phyloP scores from a whole-genome alignment of 148 eudicot genomes.

The Chenopodium album region DNA sequence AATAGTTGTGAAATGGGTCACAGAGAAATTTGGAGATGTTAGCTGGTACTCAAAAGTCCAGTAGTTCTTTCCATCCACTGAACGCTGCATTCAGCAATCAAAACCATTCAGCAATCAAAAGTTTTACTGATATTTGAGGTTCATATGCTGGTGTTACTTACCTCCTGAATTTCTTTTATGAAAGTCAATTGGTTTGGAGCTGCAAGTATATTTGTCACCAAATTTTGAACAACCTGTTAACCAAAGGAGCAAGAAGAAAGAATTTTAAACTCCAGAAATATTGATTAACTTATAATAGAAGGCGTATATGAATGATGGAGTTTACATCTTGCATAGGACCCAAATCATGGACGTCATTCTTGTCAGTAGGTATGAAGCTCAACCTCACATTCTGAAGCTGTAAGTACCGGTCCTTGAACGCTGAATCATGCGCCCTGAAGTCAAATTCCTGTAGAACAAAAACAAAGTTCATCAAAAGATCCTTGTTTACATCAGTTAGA shows the following conservation, averaged over 20 bases:
- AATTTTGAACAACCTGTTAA: constrained; percentile 51
- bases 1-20: constrained; percentile 72
- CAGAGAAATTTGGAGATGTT: constrained; percentile 66
- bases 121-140: background rate
- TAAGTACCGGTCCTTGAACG: constrained; percentile 72
- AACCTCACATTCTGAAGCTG: constrained; percentile 81
- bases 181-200: constrained; percentile 67
- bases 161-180: constrained; percentile 71
- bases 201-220: constrained; percentile 59
- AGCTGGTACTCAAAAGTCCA: constrained; percentile 76
- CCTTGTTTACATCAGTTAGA: background rate
- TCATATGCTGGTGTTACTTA: constrained; percentile 20
- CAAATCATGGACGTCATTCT: constrained; percentile 71
- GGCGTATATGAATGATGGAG: background rate
- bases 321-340: constrained; percentile 74
- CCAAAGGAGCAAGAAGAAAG: background rate
- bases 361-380: constrained; percentile 82
- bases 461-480: background rate
- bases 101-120: background rate
- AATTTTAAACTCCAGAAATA: background rate
- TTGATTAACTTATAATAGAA: background rate
- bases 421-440: constrained; percentile 81
- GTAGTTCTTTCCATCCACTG: constrained; percentile 67
- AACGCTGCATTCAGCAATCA: constrained; percentile 45
- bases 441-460: constrained; percentile 60